phyloP scores from a whole-genome alignment of 306 rosid species.

The Corylus americana region DNA sequence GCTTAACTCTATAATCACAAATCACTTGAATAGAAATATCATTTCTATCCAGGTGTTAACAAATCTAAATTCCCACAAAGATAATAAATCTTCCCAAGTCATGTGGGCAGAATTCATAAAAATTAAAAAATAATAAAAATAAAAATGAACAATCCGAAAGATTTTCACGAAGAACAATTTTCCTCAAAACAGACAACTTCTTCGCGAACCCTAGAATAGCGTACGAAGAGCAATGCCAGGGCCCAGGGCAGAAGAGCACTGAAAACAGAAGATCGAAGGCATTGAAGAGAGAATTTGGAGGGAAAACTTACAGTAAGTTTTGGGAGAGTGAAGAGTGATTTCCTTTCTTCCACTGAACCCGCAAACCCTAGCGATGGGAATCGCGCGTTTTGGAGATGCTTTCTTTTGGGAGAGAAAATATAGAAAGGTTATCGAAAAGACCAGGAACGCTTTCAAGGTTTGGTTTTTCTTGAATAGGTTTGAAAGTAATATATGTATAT shows the following conservation, averaged over 20 bases:
- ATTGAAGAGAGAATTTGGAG: conserved; percentile 9
- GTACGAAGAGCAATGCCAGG: background rate
- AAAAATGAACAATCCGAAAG: background rate
- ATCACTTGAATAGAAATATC: background rate
- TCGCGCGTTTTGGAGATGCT: background rate
- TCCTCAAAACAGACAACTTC: background rate
- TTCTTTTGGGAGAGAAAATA: background rate
- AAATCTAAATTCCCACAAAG: background rate
- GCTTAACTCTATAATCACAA: background rate
- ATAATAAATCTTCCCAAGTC: background rate
- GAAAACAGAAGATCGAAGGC: background rate
- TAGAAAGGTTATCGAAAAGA: too few species aligned
- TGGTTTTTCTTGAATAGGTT: background rate
- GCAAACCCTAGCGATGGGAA: conserved; percentile 22
- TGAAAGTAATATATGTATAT: too few species aligned
- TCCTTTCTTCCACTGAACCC: background rate
- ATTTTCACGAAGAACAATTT: background rate
- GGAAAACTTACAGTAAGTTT: conserved; percentile 16
- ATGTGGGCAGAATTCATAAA: background rate
- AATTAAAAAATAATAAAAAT: too few species aligned
- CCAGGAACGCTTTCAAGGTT: background rate
- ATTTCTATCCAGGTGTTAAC: background rate
- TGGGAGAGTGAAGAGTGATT: too few species aligned
- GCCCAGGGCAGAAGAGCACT: background rate
- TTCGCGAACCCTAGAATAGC: background rate